Conservation (phyloP, 805 yeast genomes). For the Starmerella stigmatis region DNA sequence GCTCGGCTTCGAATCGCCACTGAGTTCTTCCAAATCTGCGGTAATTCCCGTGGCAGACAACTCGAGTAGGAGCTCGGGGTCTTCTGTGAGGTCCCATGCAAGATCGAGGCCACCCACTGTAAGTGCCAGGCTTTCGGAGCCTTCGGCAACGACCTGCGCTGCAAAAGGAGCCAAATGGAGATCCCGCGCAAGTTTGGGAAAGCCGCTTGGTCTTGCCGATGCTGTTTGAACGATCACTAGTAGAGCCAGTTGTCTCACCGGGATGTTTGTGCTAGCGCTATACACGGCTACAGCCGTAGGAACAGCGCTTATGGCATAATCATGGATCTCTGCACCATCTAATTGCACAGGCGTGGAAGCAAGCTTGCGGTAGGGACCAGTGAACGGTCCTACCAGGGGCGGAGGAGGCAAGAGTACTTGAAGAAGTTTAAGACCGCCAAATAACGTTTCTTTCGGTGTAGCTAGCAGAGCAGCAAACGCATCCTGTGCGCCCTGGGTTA, state of each 20-base stretch:
- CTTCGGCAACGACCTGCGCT: constrained; percentile 18
- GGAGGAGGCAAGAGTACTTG: constrained; percentile 19
- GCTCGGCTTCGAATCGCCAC: background rate
- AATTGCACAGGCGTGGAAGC: background rate
- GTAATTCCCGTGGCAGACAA: constrained; percentile 13
- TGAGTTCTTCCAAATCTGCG: constrained; percentile 10
- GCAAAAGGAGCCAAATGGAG: constrained; percentile 15
- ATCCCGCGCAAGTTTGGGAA: constrained; percentile 3
- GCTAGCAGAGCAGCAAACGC: constrained; percentile 15
- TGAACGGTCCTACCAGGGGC: constrained; percentile 8
- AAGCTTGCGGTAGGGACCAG: constrained; percentile 17
- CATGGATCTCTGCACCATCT: background rate
- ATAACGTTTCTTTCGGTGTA: constrained; percentile 17
- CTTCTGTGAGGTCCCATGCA: constrained; percentile 16
- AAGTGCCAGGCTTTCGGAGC: constrained; percentile 9
- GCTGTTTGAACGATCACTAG: constrained; percentile 23
- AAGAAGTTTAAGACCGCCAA: constrained; percentile 17
- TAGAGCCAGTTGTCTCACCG: constrained; percentile 19
- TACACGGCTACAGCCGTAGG: constrained; percentile 18
- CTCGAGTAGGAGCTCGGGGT: background rate
- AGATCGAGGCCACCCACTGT: constrained; percentile 20
- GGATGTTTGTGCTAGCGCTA: constrained; percentile 15
- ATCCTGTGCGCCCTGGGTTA: constrained; percentile 9
- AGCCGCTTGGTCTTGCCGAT: constrained; percentile 6
- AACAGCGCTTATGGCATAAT: constrained; percentile 5